A percentile compares a stretch with the other conserved stretches of the same genome.
These are phyloP conservation scores for Oehlia diaphana DNA, from an alignment of 192 early-diverging fungal species.

Conservation along the genomic window DNA sequence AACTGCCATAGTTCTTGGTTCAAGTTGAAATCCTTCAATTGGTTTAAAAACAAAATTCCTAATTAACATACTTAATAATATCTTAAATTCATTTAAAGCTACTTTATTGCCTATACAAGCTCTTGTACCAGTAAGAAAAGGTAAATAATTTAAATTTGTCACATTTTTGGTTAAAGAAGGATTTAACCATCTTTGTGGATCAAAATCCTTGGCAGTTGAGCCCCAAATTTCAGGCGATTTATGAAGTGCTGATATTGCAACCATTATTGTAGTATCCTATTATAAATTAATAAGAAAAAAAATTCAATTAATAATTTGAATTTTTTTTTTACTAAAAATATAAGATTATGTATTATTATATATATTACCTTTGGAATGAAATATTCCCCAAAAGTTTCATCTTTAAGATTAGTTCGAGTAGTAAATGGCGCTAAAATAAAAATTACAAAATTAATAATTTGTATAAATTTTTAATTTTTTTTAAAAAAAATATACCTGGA, in stretches of 20 bases:
- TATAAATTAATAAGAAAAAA: too few relatives aligned
- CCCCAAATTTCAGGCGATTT: too few relatives aligned
- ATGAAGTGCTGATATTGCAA: too few relatives aligned
- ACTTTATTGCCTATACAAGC: conserved; percentile 60
- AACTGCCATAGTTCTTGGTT: neutral
- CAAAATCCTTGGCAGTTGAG: conserved; percentile 41
- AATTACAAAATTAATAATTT: neutral
- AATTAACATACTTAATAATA: conserved; percentile 36
- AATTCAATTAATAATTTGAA: neutral
- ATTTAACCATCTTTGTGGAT: conserved; percentile 55
- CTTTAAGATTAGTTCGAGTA: conserved; percentile 37
- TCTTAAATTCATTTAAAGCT: conserved; percentile 59
- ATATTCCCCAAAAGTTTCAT: conserved; percentile 41
- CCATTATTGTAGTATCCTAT: too few relatives aligned
- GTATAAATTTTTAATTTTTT: too few relatives aligned
- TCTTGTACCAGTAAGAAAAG: conserved; percentile 53
- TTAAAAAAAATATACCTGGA: conserved; percentile 23
- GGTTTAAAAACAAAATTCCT: conserved; percentile 11
- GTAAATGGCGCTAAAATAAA: conserved; percentile 38
- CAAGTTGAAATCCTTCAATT: neutral
- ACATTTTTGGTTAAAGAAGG: conserved; percentile 31
- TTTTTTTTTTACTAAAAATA: neutral
- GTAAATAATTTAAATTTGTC: conserved; percentile 35
- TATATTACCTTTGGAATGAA: conserved; percentile 48
- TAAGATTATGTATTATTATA: neutral